These are phyloP conservation scores for Tulasnella sp. DNA, from an alignment of 768 basidiomycete genomes.

Conservation along the genomic window DNA sequence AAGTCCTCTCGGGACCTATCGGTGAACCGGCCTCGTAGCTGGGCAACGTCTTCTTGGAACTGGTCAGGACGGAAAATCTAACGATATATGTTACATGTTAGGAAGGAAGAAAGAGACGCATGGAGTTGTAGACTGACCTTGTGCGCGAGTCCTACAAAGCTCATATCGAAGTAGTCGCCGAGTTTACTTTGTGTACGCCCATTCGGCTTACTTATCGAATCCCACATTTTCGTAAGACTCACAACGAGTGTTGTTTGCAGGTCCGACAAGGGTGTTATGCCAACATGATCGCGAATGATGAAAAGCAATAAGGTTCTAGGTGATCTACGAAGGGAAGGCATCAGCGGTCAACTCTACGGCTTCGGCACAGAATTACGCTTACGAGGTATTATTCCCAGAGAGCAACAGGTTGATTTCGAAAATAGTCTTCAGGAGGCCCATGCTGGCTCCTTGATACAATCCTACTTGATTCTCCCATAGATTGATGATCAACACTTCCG, in stretches of 20 bases:
- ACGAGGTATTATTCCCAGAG: slow-evolving; percentile 75
- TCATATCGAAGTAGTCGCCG: slow-evolving; percentile 91
- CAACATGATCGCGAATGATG: slow-evolving; percentile 96
- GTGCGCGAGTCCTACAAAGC: slow-evolving; percentile 88
- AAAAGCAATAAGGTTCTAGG: slow-evolving; percentile 95
- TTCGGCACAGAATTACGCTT: slow-evolving; percentile 18
- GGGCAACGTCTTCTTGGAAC: slow-evolving; percentile 69
- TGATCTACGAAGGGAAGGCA: slow-evolving; percentile 30
- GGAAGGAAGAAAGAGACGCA: not conserved
- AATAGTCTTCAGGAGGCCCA: slow-evolving; percentile 97
- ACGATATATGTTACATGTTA: not conserved
- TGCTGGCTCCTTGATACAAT: slow-evolving; percentile 96
- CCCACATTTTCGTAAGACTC: slow-evolving; percentile 89
- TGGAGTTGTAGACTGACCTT: too few species aligned
- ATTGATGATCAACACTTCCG: slow-evolving; percentile 91
- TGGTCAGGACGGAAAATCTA: slow-evolving; percentile 67
- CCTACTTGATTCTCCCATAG: slow-evolving; percentile 99
- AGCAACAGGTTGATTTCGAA: slow-evolving; percentile 95
- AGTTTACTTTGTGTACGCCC: slow-evolving; percentile 68
- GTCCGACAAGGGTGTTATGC: slow-evolving; percentile 82
- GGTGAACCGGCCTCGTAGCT: slow-evolving; percentile 66
- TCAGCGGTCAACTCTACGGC: not conserved
- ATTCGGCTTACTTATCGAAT: slow-evolving; percentile 75
- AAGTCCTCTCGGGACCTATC: slow-evolving; percentile 57
- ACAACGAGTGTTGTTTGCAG: slow-evolving; percentile 76